phyloP scores from a whole-genome alignment of 2,329 filamentous ascomycete species.

The Calonectria multiphialidica region DNA sequence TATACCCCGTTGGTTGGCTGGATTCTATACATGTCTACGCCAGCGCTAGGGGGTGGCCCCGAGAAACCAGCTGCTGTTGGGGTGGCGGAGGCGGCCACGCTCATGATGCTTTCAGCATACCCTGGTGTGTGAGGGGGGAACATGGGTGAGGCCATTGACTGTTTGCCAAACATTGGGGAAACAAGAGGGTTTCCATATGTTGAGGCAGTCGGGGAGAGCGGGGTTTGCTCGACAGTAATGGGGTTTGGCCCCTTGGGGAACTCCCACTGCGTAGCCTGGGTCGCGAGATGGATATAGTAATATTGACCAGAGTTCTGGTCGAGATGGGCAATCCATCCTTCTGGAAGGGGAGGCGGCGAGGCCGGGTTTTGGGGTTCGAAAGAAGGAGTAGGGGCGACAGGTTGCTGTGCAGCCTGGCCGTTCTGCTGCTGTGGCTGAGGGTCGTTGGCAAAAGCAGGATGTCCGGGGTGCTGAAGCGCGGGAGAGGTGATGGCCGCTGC shows the following conservation, averaged over 20 bases:
- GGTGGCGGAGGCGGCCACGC: constrained; percentile 78
- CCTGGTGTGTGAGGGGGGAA: constrained; percentile 86
- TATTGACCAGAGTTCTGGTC: constrained; percentile 97
- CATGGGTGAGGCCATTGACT: constrained; percentile 78
- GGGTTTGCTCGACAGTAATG: constrained; percentile 83
- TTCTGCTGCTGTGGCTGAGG: constrained; percentile 66
- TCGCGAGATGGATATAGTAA: constrained; percentile 97
- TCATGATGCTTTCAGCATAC: constrained; percentile 89
- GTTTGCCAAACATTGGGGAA: constrained; percentile 74
- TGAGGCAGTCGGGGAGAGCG: constrained; percentile 84
- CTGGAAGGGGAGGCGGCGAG: constrained; percentile 92
- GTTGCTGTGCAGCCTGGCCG: constrained; percentile 60
- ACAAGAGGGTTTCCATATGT: constrained; percentile 80
- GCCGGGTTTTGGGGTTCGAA: constrained; percentile 69
- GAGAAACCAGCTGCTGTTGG: constrained; percentile 86
- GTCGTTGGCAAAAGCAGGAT: constrained; percentile 94
- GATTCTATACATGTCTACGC: constrained; percentile 94
- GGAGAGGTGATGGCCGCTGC: constrained; percentile 56
- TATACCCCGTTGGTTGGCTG: constrained; percentile 96
- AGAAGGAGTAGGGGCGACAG: constrained; percentile 58
- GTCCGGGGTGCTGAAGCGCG: constrained; percentile 71
- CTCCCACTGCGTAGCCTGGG: constrained; percentile 98
- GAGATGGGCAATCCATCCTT: constrained; percentile 98
- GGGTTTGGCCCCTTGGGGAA: constrained; percentile 97
- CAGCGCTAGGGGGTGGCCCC: constrained; percentile 88